phyloP scores from a whole-genome alignment of 2,329 filamentous ascomycete genomes.

The Escovopsis sp. region DNA sequence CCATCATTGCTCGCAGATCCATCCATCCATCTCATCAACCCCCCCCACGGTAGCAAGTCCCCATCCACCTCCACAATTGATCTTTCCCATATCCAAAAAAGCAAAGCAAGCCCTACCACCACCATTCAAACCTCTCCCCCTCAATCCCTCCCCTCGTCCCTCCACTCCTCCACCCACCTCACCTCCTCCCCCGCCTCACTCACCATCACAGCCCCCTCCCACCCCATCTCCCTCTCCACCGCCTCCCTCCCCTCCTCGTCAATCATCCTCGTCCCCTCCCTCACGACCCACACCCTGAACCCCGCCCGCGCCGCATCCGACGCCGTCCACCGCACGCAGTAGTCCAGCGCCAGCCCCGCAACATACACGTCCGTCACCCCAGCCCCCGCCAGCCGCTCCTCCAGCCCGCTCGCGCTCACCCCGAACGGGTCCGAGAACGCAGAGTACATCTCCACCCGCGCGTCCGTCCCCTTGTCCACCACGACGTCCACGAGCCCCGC shows the following conservation, averaged over 20 bases:
- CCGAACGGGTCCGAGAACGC: constrained; percentile 74
- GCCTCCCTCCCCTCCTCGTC: constrained; percentile 44
- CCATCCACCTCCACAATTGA: no score
- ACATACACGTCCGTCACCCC: constrained; percentile 68
- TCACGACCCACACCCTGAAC: constrained; percentile 61
- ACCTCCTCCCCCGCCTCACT: constrained; percentile 9
- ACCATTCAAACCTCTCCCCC: no score
- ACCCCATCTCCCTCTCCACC: constrained; percentile 55
- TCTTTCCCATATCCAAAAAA: no score
- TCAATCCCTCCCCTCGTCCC: background rate
- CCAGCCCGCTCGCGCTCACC: constrained; percentile 50
- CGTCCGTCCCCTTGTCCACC: constrained; percentile 64
- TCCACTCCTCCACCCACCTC: constrained; percentile 1
- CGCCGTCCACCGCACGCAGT: constrained; percentile 74
- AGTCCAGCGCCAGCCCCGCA: constrained; percentile 77
- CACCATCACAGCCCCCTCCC: constrained; percentile 43
- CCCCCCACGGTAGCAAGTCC: no score
- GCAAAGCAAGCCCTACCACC: no score
- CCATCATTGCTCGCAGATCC: no score
- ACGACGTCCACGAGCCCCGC: constrained; percentile 42
- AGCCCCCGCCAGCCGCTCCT: constrained; percentile 36
- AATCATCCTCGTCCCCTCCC: constrained; percentile 66
- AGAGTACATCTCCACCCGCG: constrained; percentile 80
- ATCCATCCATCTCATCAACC: no score
- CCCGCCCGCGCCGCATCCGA: constrained; percentile 63